Conservation (phyloP, 163 green algal genomes). For the Smithsoniella earleae region DNA sequence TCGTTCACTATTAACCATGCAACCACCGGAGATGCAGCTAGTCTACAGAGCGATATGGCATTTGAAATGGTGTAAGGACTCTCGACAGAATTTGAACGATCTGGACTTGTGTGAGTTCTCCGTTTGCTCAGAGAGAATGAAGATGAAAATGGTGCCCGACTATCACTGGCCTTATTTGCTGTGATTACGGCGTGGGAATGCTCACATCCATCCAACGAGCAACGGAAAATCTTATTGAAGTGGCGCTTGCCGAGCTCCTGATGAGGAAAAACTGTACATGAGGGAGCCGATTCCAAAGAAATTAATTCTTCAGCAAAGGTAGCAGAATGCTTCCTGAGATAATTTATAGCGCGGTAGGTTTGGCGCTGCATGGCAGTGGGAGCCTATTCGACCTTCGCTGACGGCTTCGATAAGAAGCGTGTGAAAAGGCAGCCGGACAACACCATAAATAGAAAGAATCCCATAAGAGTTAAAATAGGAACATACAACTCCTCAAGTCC, state of each 20-base stretch:
- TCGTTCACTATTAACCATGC: constrained; percentile 51
- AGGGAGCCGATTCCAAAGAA: too few species aligned
- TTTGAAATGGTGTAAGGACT: constrained; percentile 42
- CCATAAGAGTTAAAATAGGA: constrained; percentile 1
- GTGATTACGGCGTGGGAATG: too few species aligned
- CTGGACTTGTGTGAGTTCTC: neutral
- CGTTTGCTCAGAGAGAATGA: neutral
- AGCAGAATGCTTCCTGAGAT: neutral
- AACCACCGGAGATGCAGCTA: constrained; percentile 59
- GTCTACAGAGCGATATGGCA: constrained; percentile 53
- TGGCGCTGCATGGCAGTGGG: neutral
- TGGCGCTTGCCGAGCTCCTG: neutral
- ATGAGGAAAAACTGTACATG: too few species aligned
- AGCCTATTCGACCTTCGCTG: neutral
- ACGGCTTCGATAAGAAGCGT: neutral
- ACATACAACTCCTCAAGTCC: constrained; percentile 14
- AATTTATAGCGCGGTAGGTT: neutral
- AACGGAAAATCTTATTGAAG: neutral
- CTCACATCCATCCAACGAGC: neutral
- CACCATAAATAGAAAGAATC: constrained; percentile 9
- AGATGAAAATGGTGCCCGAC: too few species aligned
- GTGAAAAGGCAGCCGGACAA: neutral
- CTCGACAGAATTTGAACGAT: neutral
- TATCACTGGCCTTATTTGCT: too few species aligned
- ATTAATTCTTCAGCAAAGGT: neutral